Percentiles rank a stretch among this genome's conserved stretches.
These are phyloP conservation scores for Marasmius oreades DNA, from an alignment of 1,284 basidiomycete species.

Conservation along the genomic window DNA sequence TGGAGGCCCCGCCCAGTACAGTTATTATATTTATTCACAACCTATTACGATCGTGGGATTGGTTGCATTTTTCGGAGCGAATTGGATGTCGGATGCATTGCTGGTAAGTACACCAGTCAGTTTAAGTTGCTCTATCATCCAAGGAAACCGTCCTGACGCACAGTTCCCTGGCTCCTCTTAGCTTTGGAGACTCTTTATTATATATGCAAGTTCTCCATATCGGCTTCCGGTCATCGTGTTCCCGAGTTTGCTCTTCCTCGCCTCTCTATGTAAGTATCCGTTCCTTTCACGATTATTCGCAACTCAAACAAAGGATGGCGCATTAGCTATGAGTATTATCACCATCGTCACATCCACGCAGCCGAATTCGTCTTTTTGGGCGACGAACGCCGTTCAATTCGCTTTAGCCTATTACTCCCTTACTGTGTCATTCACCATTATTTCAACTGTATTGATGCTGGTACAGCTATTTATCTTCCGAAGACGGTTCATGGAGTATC, in stretches of 20 bases:
- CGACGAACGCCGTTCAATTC: slow-evolving; percentile 9
- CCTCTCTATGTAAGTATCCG: neutral
- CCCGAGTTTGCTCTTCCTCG: neutral
- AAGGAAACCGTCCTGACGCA: neutral
- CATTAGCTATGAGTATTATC: slow-evolving; percentile 15
- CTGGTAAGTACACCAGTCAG: no score
- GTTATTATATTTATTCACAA: slow-evolving; percentile 2
- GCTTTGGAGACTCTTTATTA: neutral
- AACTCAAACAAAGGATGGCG: no score
- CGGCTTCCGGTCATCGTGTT: neutral
- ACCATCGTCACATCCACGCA: slow-evolving; percentile 10
- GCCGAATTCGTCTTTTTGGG: neutral
- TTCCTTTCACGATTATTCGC: no score
- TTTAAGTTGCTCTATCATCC: no score
- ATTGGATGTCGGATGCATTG: neutral
- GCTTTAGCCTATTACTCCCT: slow-evolving; percentile 14
- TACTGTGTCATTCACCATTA: slow-evolving; percentile 9
- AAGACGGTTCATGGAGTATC: neutral
- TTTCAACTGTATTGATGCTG: neutral
- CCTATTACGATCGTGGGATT: slow-evolving; percentile 9
- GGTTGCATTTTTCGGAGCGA: slow-evolving; percentile 9
- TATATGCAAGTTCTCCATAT: neutral
- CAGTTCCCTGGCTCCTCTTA: neutral
- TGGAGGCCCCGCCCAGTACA: slow-evolving; percentile 22
- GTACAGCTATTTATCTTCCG: neutral